Conservation (phyloP, 768 basidiomycete genomes). For the Kwoniella botswanensis region DNA sequence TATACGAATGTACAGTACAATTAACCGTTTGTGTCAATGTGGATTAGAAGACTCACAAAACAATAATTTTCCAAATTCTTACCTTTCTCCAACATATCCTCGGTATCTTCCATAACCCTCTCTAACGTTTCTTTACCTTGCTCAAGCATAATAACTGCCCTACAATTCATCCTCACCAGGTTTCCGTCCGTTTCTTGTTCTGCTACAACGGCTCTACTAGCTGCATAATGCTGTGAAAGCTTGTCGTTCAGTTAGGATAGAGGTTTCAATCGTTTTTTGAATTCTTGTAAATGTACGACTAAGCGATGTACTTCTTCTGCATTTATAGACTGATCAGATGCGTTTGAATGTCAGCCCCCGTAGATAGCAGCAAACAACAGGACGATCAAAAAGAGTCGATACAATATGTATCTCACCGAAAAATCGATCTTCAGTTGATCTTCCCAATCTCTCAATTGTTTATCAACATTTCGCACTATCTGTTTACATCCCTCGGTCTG, state of each 20-base stretch:
- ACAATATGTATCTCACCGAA: background rate
- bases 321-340: background rate
- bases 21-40: background rate
- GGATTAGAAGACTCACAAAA: background rate
- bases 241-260: background rate
- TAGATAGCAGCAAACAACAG: background rate
- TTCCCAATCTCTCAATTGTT: background rate
- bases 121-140: background rate
- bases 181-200: too few relatives aligned
- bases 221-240: background rate
- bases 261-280: constrained; percentile 5
- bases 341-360: too few relatives aligned
- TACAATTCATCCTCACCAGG: background rate
- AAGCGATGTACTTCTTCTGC: background rate
- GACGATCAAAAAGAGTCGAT: too few relatives aligned
- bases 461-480: background rate
- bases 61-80: background rate
- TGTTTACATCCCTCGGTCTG: background rate
- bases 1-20: too few relatives aligned
- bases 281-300: background rate
- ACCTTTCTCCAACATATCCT: background rate
- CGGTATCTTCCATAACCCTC: background rate
- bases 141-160: background rate
- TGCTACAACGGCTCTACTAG: too few relatives aligned
- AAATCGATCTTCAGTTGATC: background rate